These are phyloP conservation scores for Pestalotiopsis sp. DNA, from an alignment of 2,329 filamentous ascomycete genomes.

Conservation along the genomic window DNA sequence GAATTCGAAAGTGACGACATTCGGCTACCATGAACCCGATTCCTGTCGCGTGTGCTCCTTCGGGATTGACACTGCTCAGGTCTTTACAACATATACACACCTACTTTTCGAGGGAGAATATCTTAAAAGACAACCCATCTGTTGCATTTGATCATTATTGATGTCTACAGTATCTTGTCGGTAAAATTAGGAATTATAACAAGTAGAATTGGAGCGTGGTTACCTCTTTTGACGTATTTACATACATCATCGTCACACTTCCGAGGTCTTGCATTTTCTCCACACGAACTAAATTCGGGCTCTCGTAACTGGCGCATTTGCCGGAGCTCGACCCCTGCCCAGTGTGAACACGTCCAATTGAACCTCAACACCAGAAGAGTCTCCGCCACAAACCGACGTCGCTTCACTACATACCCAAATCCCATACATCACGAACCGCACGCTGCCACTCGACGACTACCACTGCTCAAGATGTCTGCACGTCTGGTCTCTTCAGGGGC, in stretches of 20 bases:
- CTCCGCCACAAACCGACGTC: background rate
- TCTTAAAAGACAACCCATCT: too few relatives aligned
- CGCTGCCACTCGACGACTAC: conserved; percentile 2
- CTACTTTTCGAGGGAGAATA: too few relatives aligned
- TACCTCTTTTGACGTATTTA: background rate
- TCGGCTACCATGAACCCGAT: background rate
- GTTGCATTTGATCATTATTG: too few relatives aligned
- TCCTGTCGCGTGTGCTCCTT: background rate
- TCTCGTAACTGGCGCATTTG: background rate
- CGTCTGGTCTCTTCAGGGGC: conserved; percentile 39
- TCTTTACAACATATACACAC: too few relatives aligned
- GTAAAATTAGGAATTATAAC: too few relatives aligned
- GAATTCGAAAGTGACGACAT: background rate
- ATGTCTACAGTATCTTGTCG: too few relatives aligned
- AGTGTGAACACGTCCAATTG: conserved; percentile 6
- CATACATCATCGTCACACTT: background rate
- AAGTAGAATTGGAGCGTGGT: background rate
- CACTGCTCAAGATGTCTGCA: conserved; percentile 43
- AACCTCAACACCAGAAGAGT: background rate
- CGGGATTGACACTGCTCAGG: too few relatives aligned
- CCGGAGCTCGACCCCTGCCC: conserved; percentile 11
- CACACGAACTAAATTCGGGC: conserved; percentile 4
- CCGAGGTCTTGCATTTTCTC: background rate
- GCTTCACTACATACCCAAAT: background rate
- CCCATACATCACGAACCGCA: conserved; percentile 4